A percentile compares a stretch with the other conserved stretches of the same genome.
phyloP scores from a whole-genome alignment of 768 basidiomycete genomes.

The Phaeolepiota aurea region DNA sequence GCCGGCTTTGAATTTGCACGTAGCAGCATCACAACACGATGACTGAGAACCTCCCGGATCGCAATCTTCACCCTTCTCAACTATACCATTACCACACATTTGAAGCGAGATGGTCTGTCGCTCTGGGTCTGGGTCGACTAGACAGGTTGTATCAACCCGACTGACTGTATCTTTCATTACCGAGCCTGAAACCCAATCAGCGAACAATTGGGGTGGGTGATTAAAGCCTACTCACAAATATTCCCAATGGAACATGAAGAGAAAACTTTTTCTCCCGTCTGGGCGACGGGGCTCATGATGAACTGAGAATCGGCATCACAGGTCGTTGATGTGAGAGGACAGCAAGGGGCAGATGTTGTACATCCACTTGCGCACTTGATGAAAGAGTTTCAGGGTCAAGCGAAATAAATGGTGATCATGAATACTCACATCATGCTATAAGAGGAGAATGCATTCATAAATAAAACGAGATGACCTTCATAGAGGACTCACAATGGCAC shows the following conservation, averaged over 20 bases:
- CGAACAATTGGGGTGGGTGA: not conserved
- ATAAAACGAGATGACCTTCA: constrained; percentile 4
- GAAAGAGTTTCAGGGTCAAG: constrained; percentile 1
- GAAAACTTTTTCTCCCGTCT: constrained; percentile 57
- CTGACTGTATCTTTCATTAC: constrained; percentile 43
- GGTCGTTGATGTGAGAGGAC: constrained; percentile 48
- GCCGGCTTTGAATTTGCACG: constrained; percentile 65
- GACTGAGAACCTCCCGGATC: constrained; percentile 67
- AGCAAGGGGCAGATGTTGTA: constrained; percentile 49
- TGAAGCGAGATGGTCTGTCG: constrained; percentile 48
- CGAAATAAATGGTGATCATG: not conserved
- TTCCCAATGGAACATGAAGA: constrained; percentile 79
- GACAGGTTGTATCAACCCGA: constrained; percentile 54
- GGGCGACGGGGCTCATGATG: constrained; percentile 81
- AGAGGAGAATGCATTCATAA: constrained; percentile 9
- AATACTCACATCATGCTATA: constrained; percentile 48
- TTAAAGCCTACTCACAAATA: constrained; percentile 42
- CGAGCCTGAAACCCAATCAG: constrained; percentile 48
- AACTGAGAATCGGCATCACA: constrained; percentile 64
- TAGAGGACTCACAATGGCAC: constrained; percentile 62
- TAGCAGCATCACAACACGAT: constrained; percentile 64
- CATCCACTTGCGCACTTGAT: constrained; percentile 70
- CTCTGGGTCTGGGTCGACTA: constrained; percentile 46
- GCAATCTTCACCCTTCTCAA: constrained; percentile 79
- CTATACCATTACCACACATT: constrained; percentile 81